Base-by-base conservation (phyloP, 345 rosid species). In the Sapria himalayana region DNA sequence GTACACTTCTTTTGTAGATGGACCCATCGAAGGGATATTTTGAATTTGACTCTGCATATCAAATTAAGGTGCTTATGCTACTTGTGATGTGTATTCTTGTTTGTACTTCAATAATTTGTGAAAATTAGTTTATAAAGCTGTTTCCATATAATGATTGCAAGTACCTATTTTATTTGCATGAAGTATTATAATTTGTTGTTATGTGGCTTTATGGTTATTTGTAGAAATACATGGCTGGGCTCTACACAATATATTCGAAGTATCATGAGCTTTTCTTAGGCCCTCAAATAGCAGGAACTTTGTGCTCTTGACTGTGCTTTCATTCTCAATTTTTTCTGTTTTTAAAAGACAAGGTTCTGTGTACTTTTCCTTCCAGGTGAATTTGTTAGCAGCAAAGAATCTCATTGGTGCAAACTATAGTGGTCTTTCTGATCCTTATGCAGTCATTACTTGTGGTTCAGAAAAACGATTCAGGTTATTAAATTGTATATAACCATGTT, bases 361-460 rank as follows among this genome's bases (percentile, higher is more conserved):
- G 21, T 44, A 37, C 46, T 41, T 21, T 54, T 25, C 49, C 25
- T 61, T 56, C 49, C 62, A 91, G 95, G 69, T 79, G 74, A 92
- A 91, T 65, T 63, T 84, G 41, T 52, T 84, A 64, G 99, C 93
- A 24, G 95, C 99, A 64, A 84, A 84, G 73, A 89, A 89, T 77
- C 85, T 91, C 14, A 70, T 84, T 46, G 81, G 84, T 59, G 95
- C 95, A 15, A 91, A 91, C 58, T 63, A 82, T 63, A 91, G 84
- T 67, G 95, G 95, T 54, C 74, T 92, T 6, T 91, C 95, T 48
- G 99, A 91, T 67, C 95, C 93, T 59, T 91, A 91, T 63, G 86
- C 95, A 46, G 73, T 91, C 70, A 76, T 91, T 33, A 77, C 86
- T 56, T 84, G 93, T 69, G 93, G 85, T 64, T 65, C 93, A 52